These are phyloP conservation scores for Phytophthora nicotianae DNA, from an alignment of 352 stramenopile genomes.

Conservation along the genomic window DNA sequence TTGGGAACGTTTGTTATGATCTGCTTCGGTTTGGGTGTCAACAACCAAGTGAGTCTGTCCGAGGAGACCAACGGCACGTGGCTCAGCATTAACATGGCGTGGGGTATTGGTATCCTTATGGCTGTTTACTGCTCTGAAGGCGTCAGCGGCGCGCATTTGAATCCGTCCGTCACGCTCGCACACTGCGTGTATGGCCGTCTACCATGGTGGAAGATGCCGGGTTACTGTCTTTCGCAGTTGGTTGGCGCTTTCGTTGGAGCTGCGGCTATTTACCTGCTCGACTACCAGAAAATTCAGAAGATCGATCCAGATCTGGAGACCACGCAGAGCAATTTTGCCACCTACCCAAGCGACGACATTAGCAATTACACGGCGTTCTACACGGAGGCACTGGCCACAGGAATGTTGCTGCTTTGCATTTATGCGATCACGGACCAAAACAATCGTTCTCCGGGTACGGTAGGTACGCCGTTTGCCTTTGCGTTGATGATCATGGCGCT, in stretches of 20 bases:
- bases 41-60: conserved; percentile 26
- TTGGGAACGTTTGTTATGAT: conserved; percentile 31
- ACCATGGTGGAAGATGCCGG: conserved; percentile 26
- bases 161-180: conserved; percentile 17
- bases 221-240: conserved; percentile 23
- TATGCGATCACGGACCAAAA: conserved; percentile 31
- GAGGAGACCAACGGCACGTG: conserved; percentile 25
- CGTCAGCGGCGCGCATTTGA: conserved; percentile 22
- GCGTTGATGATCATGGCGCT: conserved; percentile 27
- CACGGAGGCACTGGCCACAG: conserved; percentile 19
- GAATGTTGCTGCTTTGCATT: conserved; percentile 22
- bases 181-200: conserved; percentile 22
- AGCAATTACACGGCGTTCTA: conserved; percentile 30
- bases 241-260: conserved; percentile 17
- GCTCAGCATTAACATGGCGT: conserved; percentile 29
- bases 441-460: conserved; percentile 18
- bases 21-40: conserved; percentile 27
- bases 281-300: conserved; percentile 30
- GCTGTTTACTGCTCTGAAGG: conserved; percentile 28
- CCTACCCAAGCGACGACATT: conserved; percentile 26
- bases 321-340: conserved; percentile 23
- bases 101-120: conserved; percentile 26
- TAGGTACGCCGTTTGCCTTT: conserved; percentile 23
- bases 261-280: conserved; percentile 20
- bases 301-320: conserved; percentile 21